A percentile compares a stretch with the other conserved stretches of the same genome.
Evolutionary conservation across 768 basidiomycete species (phyloP).

Genomic region (Ramaria sp.): DNA sequence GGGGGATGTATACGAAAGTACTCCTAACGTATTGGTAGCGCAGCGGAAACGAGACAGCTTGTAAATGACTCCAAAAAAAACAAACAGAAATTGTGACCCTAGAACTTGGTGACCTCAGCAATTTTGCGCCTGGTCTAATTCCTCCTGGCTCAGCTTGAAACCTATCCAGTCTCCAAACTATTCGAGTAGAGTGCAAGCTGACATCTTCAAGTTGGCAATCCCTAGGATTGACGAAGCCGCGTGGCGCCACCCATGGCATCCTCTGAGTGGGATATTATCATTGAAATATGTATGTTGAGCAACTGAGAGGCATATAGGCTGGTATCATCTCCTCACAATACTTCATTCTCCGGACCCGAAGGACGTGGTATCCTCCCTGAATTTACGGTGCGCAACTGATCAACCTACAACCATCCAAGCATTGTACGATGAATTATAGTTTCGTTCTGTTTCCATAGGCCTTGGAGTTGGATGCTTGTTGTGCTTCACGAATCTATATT

Average conservation of each 20-base stretch:
- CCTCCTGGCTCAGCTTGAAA: too few relatives aligned
- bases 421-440: conserved; percentile 15
- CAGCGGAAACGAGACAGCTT: neutral
- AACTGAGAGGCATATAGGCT: too few relatives aligned
- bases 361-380: neutral
- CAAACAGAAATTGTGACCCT: neutral
- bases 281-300: neutral
- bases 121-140: too few relatives aligned
- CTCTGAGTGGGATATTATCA: neutral
- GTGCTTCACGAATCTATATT: conserved; percentile 87
- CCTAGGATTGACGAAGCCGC: too few relatives aligned
- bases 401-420: neutral
- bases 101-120: neutral
- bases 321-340: neutral
- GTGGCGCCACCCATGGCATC: neutral
- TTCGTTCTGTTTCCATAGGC: conserved; percentile 61
- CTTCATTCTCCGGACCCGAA: neutral
- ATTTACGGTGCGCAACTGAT: neutral
- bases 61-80: neutral
- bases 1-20: neutral
- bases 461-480: conserved; percentile 77
- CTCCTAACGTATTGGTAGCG: neutral
- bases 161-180: too few relatives aligned
- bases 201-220: too few relatives aligned
- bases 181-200: too few relatives aligned